Conservation (phyloP, 2,329 filamentous ascomycete genomes). For the Alternaria consortialis region DNA sequence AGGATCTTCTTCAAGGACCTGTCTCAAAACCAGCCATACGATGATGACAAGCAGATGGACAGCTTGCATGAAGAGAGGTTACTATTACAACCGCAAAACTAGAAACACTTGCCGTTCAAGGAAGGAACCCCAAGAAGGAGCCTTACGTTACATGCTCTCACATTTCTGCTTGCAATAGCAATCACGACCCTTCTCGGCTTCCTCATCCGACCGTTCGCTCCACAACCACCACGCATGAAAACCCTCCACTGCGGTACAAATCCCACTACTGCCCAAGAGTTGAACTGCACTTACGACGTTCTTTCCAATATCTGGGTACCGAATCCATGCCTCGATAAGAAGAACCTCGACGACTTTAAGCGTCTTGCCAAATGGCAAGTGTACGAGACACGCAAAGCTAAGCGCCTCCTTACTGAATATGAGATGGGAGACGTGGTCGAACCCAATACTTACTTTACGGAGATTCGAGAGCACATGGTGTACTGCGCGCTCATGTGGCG, state of each 20-base stretch:
- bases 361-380: not conserved
- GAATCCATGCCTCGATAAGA: constrained; percentile 1
- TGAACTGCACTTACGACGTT: constrained; percentile 12
- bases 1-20: not conserved
- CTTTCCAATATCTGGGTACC: constrained; percentile 14
- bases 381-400: not conserved
- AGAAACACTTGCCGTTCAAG: not conserved
- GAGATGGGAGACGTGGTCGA: constrained; percentile 14
- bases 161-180: not conserved
- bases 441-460: constrained; percentile 12
- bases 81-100: not conserved
- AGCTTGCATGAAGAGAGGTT: not conserved
- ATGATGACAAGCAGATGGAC: not conserved
- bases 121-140: not conserved
- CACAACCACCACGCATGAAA: not conserved
- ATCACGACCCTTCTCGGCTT: constrained; percentile 1
- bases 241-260: constrained; percentile 11
- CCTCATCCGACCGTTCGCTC: not conserved
- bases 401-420: constrained; percentile 9
- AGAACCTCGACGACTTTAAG: constrained; percentile 10
- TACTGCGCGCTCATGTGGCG: constrained; percentile 13
- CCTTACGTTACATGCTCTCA: not conserved
- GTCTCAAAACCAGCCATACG: not conserved
- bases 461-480: constrained; percentile 15
- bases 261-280: constrained; percentile 1